Evolutionary conservation across 1,284 basidiomycete genomes (phyloP).

Genomic region (Singerocomus rubriflavus): DNA sequence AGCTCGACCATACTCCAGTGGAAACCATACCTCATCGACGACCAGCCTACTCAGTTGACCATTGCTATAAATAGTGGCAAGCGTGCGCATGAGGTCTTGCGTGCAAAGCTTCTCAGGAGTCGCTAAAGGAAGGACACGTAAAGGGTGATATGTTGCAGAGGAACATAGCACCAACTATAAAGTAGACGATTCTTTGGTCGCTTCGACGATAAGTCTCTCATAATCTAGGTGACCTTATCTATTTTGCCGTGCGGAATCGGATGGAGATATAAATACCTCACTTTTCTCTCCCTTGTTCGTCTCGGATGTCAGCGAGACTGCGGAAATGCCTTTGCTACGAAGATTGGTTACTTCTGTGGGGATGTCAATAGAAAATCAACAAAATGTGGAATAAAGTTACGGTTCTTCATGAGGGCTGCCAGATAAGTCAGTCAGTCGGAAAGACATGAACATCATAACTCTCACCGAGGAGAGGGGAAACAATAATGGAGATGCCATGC

Average conservation of each 20-base stretch:
- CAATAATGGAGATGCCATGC: conserved; percentile 73
- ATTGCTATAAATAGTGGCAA: conserved; percentile 52
- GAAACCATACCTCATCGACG: conserved; percentile 66
- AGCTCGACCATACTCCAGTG: background rate
- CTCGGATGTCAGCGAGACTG: conserved; percentile 68
- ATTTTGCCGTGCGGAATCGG: background rate
- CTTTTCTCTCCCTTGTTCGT: conserved; percentile 51
- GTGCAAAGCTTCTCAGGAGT: conserved; percentile 76
- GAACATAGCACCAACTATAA: conserved; percentile 54
- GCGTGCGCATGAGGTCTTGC: conserved; percentile 48
- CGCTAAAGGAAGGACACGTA: conserved; percentile 33
- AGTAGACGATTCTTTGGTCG: conserved; percentile 62
- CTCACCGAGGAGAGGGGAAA: conserved; percentile 71
- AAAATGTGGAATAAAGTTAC: conserved; percentile 37
- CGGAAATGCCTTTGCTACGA: conserved; percentile 51
- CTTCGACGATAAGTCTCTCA: conserved; percentile 58
- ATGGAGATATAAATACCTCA: conserved; percentile 43
- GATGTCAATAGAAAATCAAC: conserved; percentile 6
- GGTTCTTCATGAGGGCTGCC: conserved; percentile 81
- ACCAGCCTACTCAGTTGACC: conserved; percentile 68
- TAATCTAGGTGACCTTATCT: conserved; percentile 44
- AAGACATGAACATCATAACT: background rate
- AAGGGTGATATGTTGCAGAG: conserved; percentile 10
- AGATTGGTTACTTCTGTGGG: conserved; percentile 64
- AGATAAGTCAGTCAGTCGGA: background rate